phyloP scores from a whole-genome alignment of 441 rosid species.

The Erysimum cheiri region DNA sequence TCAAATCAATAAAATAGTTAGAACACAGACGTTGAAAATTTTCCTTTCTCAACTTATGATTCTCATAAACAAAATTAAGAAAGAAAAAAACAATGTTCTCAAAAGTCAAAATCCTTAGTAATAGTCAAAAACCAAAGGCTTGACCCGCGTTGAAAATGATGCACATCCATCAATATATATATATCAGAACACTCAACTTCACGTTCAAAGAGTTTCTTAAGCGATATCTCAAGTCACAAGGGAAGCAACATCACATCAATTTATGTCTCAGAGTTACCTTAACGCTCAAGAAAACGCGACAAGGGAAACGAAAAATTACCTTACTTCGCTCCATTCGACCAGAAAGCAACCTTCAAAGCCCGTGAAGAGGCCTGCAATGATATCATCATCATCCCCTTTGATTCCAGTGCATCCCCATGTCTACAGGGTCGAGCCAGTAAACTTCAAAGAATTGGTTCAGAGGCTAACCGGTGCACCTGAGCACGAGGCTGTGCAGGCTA shows the following conservation, averaged over 20 bases:
- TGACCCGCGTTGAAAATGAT: no score
- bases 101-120: no score
- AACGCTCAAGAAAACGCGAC: conserved; percentile 33
- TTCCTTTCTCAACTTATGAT: no score
- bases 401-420: conserved; percentile 63
- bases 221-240: conserved; percentile 8
- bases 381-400: conserved; percentile 50
- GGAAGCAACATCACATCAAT: conserved; percentile 32
- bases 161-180: not conserved
- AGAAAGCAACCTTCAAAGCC: conserved; percentile 58
- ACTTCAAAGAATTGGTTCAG: conserved; percentile 85
- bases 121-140: no score
- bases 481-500: conserved; percentile 16
- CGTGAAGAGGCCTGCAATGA: conserved; percentile 52
- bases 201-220: not conserved
- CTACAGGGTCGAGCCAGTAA: conserved; percentile 66
- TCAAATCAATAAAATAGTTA: no score
- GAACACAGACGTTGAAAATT: no score
- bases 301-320: conserved; percentile 37
- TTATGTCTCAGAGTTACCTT: conserved; percentile 28
- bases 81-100: not conserved
- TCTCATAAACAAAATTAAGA: not conserved
- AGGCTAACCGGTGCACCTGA: conserved; percentile 69
- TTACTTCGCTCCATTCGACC: conserved; percentile 56
- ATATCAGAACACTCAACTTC: no score